phyloP scores from a whole-genome alignment of 768 basidiomycete genomes.

The Tulasnella sp. region DNA sequence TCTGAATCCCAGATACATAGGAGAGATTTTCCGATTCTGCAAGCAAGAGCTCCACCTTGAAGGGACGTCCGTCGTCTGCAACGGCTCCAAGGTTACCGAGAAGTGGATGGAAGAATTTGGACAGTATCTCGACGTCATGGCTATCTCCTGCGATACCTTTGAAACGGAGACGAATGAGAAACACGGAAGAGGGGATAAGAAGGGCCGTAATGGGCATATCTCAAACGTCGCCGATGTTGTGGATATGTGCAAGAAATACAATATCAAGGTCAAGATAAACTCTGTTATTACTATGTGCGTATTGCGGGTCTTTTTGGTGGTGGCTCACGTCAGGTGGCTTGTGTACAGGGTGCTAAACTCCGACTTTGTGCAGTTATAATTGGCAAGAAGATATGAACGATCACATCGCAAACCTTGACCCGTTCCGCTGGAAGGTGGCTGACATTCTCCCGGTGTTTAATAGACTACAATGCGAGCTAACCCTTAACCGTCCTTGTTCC shows the following conservation, averaged over 20 bases:
- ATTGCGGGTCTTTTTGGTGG: slow-evolving; percentile 14
- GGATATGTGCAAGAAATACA: slow-evolving; percentile 27
- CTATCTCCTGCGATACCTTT: slow-evolving; percentile 33
- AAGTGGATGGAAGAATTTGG: slow-evolving; percentile 32
- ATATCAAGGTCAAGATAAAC: slow-evolving; percentile 31
- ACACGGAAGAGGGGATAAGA: slow-evolving; percentile 28
- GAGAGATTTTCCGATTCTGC: slow-evolving; percentile 29
- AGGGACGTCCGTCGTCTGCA: slow-evolving; percentile 28
- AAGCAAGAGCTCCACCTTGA: slow-evolving; percentile 30
- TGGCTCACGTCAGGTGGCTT: not conserved
- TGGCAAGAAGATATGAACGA: slow-evolving; percentile 33
- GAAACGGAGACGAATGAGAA: slow-evolving; percentile 27
- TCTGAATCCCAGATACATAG: slow-evolving; percentile 29
- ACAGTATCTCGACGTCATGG: slow-evolving; percentile 31
- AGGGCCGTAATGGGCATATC: slow-evolving; percentile 25
- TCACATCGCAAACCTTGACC: slow-evolving; percentile 25
- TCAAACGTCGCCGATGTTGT: slow-evolving; percentile 27
- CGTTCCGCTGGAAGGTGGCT: slow-evolving; percentile 35
- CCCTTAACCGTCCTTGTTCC: not conserved
- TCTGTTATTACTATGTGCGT: slow-evolving; percentile 26
- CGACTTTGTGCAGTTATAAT: slow-evolving; percentile 23
- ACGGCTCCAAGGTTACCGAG: slow-evolving; percentile 33
- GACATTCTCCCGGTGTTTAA: too few relatives aligned
- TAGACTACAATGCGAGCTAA: too few relatives aligned
- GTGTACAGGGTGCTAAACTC: not conserved